phyloP scores from a whole-genome alignment of 345 rosid species.

The Rhodamnia argentea region DNA sequence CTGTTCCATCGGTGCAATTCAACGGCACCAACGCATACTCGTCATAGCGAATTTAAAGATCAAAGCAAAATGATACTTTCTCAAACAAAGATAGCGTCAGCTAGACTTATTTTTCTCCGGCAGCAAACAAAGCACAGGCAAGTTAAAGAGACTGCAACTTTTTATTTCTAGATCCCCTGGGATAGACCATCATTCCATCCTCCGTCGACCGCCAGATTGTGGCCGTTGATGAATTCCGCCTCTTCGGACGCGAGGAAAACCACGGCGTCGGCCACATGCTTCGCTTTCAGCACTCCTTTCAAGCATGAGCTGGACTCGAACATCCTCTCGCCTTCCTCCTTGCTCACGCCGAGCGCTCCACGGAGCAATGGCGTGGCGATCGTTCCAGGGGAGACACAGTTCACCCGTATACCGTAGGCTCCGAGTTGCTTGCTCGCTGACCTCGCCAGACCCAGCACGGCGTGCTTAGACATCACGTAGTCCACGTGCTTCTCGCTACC shows the following conservation, averaged over 20 bases:
- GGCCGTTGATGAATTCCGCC: neutral
- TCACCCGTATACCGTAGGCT: neutral
- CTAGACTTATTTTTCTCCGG: neutral
- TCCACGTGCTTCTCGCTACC: too few relatives aligned
- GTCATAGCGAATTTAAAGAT: neutral
- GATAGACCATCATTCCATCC: neutral
- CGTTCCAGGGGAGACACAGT: neutral
- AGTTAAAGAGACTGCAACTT: neutral
- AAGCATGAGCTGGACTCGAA: neutral
- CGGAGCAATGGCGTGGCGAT: constrained; percentile 10
- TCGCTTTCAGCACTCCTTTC: neutral
- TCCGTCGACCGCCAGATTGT: neutral
- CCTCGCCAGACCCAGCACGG: constrained; percentile 24
- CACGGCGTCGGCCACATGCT: neutral
- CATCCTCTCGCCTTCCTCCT: neutral
- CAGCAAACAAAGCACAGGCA: neutral
- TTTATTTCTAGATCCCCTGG: neutral
- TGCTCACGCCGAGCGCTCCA: neutral
- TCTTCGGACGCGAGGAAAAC: neutral
- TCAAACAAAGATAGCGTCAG: neutral
- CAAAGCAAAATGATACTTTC: neutral
- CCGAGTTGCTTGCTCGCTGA: neutral
- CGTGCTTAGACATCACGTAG: constrained; percentile 29
- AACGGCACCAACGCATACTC: neutral
- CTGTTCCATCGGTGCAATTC: neutral